Percentiles rank a stretch among this genome's conserved stretches.
phyloP scores from a whole-genome alignment of 768 basidiomycete genomes.

The Fomitopsis serialis region DNA sequence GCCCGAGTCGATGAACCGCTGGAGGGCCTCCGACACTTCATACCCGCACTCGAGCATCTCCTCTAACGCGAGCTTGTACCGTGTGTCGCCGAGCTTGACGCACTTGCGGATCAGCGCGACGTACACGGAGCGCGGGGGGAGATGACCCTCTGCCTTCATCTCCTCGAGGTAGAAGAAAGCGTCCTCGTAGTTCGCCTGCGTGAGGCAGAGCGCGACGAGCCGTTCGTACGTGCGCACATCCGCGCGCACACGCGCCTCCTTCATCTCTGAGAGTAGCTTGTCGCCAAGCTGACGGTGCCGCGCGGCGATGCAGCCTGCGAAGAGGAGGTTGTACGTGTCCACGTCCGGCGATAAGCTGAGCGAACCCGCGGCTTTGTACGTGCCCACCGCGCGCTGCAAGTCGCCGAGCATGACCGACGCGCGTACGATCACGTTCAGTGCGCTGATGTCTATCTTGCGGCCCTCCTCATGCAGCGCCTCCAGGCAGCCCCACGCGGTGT shows the following conservation, averaged over 20 bases:
- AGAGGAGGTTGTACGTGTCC: slow-evolving; percentile 63
- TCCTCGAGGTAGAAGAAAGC: slow-evolving; percentile 87
- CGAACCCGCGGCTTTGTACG: slow-evolving; percentile 60
- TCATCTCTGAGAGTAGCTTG: slow-evolving; percentile 62
- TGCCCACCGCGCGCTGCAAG: slow-evolving; percentile 70
- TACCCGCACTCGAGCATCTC: slow-evolving; percentile 70
- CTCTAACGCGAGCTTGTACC: slow-evolving; percentile 58
- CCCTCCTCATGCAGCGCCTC: slow-evolving; percentile 54
- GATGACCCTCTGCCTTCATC: slow-evolving; percentile 63
- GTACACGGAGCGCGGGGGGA: slow-evolving; percentile 55
- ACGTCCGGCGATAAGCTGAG: slow-evolving; percentile 52
- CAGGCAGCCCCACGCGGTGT: slow-evolving; percentile 58
- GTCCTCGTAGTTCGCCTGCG: slow-evolving; percentile 72
- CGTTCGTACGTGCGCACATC: slow-evolving; percentile 59
- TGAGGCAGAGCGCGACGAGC: slow-evolving; percentile 66
- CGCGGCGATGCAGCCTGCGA: slow-evolving; percentile 57
- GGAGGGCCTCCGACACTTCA: slow-evolving; percentile 25
- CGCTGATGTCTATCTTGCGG: slow-evolving; percentile 46
- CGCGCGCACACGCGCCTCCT: slow-evolving; percentile 46
- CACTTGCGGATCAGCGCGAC: slow-evolving; percentile 56
- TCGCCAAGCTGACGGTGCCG: slow-evolving; percentile 65
- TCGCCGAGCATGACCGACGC: slow-evolving; percentile 60
- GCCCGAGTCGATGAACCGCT: slow-evolving; percentile 27
- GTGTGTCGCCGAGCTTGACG: slow-evolving; percentile 46
- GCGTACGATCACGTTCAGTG: slow-evolving; percentile 63